Conservation (phyloP, 148 eudicot genomes). For the Tetragonia tetragonoides region DNA sequence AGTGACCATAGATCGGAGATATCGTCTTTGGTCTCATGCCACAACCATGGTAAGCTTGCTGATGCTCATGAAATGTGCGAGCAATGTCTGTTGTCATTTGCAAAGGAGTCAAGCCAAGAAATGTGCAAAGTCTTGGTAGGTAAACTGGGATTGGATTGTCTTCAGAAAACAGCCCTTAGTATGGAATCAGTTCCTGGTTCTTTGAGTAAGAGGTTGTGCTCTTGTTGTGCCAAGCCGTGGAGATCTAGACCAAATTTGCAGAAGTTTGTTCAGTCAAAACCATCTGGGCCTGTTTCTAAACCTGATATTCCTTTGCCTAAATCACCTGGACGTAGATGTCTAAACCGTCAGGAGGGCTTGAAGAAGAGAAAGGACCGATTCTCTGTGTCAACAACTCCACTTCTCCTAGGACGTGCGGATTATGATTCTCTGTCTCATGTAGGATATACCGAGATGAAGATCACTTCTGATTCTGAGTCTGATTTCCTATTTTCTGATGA, state of each 20-base stretch:
- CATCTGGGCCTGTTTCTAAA: slow-evolving; percentile 40
- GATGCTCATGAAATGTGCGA: slow-evolving; percentile 61
- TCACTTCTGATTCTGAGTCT: slow-evolving; percentile 64
- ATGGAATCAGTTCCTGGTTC: slow-evolving; percentile 36
- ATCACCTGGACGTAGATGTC: slow-evolving; percentile 47
- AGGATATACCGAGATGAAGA: slow-evolving; percentile 58
- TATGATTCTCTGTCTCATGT: slow-evolving; percentile 45
- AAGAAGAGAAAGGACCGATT: slow-evolving; percentile 53
- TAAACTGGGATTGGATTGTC: slow-evolving; percentile 47
- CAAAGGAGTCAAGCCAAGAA: slow-evolving; percentile 40
- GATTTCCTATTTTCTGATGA: slow-evolving; percentile 58
- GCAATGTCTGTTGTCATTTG: slow-evolving; percentile 55
- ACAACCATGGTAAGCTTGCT: slow-evolving; percentile 54
- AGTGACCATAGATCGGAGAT: slow-evolving; percentile 49
- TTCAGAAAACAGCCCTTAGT: slow-evolving; percentile 35
- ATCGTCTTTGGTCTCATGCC: slow-evolving; percentile 51
- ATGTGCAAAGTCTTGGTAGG: slow-evolving; percentile 46
- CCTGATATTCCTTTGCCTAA: slow-evolving; percentile 63
- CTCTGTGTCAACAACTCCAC: slow-evolving; percentile 33
- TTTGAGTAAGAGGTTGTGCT: slow-evolving; percentile 41
- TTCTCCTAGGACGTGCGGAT: slow-evolving; percentile 25
- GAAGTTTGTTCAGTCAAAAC: slow-evolving; percentile 38
- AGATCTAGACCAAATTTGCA: slow-evolving; percentile 49
- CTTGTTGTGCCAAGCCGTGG: slow-evolving; percentile 61
- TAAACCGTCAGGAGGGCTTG: slow-evolving; percentile 60